phyloP scores from a whole-genome alignment of 305 asterid species.

The Rubia tinctorum region DNA sequence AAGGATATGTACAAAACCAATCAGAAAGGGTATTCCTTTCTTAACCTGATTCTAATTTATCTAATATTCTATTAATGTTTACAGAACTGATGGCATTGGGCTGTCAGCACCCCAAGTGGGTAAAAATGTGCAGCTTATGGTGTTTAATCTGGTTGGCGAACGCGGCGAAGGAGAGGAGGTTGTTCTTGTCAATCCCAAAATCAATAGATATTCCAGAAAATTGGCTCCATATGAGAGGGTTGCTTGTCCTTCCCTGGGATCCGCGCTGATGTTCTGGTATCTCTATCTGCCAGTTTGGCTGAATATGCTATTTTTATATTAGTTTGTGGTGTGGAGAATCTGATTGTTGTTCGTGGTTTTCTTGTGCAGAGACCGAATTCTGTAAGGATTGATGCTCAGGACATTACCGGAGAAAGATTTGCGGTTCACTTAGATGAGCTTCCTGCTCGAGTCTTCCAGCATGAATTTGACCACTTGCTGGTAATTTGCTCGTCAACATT shows the following conservation, averaged over 20 bases:
- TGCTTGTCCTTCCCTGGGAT: conserved; percentile 89
- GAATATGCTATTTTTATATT: not conserved
- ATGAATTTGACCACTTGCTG: conserved; percentile 90
- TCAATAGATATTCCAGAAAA: conserved; percentile 61
- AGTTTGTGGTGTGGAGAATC: not conserved
- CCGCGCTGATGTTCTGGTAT: conserved; percentile 70
- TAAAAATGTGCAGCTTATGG: no score
- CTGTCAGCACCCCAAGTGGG: no score
- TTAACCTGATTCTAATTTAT: no score
- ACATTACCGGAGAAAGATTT: conserved; percentile 67
- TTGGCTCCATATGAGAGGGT: conserved; percentile 61
- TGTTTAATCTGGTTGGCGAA: conserved; percentile 79
- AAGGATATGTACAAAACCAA: conserved; percentile 89
- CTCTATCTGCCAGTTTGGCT: not conserved
- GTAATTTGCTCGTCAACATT: conserved; percentile 28
- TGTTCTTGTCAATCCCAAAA: conserved; percentile 82
- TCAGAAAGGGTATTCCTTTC: no score
- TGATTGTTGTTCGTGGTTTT: not conserved
- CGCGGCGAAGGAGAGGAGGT: conserved; percentile 89
- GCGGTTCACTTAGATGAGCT: conserved; percentile 60
- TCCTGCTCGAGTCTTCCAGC: conserved; percentile 88
- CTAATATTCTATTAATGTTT: no score
- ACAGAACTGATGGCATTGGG: no score
- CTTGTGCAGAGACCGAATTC: conserved; percentile 84
- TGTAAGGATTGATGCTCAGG: conserved; percentile 75